Evolutionary conservation across 1,139 yeast genomes (phyloP).

Genomic region (Protomyces inundatus): DNA sequence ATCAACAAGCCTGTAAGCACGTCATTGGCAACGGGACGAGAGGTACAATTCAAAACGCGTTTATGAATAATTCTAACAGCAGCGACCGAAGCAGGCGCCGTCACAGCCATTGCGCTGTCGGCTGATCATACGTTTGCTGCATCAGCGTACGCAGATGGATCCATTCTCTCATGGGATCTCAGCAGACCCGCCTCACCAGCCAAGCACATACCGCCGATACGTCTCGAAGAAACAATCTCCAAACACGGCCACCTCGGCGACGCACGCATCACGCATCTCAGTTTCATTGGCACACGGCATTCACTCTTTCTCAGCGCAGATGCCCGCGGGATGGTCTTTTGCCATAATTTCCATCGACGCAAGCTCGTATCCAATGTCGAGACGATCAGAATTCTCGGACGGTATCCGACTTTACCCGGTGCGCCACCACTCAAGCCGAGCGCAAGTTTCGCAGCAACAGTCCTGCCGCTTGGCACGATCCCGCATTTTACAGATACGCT

Average conservation of each 20-base stretch:
- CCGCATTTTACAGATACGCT: slow-evolving; percentile 51
- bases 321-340: slow-evolving; percentile 53
- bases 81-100: slow-evolving; percentile 42
- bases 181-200: slow-evolving; percentile 31
- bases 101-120: slow-evolving; percentile 48
- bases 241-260: slow-evolving; percentile 53
- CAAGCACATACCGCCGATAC: slow-evolving; percentile 36
- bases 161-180: slow-evolving; percentile 47
- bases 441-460: slow-evolving; percentile 43
- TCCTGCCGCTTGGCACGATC: slow-evolving; percentile 54
- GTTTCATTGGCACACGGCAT: slow-evolving; percentile 54
- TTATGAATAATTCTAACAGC: slow-evolving; percentile 2
- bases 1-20: slow-evolving; percentile 50
- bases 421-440: slow-evolving; percentile 34
- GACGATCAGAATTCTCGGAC: slow-evolving; percentile 54
- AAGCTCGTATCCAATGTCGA: slow-evolving; percentile 50
- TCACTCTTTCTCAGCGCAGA: slow-evolving; percentile 59
- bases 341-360: slow-evolving; percentile 56
- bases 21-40: slow-evolving; percentile 40
- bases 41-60: slow-evolving; percentile 16
- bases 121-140: slow-evolving; percentile 51
- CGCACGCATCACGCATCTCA: slow-evolving; percentile 47
- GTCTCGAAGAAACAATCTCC: slow-evolving; percentile 37
- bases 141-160: slow-evolving; percentile 47
- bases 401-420: slow-evolving; percentile 35